Conservation (phyloP, 208 protist genomes). For the Giardia muris region DNA sequence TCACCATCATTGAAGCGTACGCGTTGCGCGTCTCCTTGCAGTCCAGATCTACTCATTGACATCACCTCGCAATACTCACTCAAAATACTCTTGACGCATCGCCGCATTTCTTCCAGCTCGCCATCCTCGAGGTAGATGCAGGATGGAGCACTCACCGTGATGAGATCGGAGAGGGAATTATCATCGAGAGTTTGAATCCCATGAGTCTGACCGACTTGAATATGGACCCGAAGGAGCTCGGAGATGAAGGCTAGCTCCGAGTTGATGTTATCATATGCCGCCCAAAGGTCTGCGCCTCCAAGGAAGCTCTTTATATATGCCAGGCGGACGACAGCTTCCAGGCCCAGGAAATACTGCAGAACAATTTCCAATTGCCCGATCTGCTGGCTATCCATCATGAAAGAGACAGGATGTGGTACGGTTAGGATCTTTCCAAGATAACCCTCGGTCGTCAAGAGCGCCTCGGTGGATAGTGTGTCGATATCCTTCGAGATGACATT, state of each 20-base stretch:
- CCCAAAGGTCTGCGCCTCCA: background rate
- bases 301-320: background rate
- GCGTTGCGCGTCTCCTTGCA: background rate
- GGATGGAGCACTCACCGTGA: background rate
- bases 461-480: background rate
- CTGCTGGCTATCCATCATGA: background rate
- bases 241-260: background rate
- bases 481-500: background rate
- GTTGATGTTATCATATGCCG: background rate
- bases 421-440: background rate
- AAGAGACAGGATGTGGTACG: background rate
- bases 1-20: background rate
- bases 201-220: background rate
- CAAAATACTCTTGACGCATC: background rate
- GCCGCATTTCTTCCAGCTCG: background rate
- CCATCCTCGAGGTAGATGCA: background rate
- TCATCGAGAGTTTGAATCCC: background rate
- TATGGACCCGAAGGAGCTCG: background rate
- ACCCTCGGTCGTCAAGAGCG: background rate
- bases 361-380: background rate
- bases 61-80: background rate
- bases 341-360: background rate
- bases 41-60: background rate
- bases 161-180: background rate
- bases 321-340: background rate